Percentiles rank a stretch among this genome's conserved stretches.
Evolutionary conservation across 1,284 basidiomycete species (phyloP).

Genomic region (Austroboletus rostrupii): DNA sequence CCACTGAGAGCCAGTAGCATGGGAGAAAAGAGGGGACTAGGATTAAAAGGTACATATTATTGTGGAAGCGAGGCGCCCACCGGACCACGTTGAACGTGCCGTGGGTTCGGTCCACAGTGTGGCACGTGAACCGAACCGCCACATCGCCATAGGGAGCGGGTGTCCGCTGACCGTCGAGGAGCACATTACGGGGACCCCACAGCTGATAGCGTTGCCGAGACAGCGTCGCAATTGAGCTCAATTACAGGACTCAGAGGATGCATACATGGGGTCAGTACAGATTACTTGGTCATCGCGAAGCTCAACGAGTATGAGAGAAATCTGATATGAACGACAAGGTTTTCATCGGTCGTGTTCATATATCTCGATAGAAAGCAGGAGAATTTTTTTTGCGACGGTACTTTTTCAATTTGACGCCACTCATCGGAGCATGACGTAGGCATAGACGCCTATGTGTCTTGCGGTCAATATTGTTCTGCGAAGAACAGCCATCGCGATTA

Average conservation of each 20-base stretch:
- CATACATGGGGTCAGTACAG: no score
- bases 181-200: background rate
- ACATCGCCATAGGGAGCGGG: background rate
- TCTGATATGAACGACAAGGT: no score
- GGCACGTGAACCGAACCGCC: slow-evolving; percentile 5
- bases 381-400: background rate
- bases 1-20: background rate
- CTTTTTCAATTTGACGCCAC: background rate
- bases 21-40: background rate
- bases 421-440: no score
- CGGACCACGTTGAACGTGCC: background rate
- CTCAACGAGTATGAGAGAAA: no score
- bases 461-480: background rate
- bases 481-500: background rate
- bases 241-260: no score
- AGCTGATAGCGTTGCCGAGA: background rate
- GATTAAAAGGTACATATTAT: slow-evolving; percentile 5
- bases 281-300: no score
- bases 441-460: background rate
- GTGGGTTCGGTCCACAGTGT: slow-evolving; percentile 4
- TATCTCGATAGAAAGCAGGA: no score
- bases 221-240: background rate
- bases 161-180: background rate
- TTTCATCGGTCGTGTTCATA: no score
- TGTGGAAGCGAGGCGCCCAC: background rate